Percentiles rank a stretch among this genome's conserved stretches.
Conservation (phyloP, 139 green algal species). For the Zygnema cylindricum region DNA sequence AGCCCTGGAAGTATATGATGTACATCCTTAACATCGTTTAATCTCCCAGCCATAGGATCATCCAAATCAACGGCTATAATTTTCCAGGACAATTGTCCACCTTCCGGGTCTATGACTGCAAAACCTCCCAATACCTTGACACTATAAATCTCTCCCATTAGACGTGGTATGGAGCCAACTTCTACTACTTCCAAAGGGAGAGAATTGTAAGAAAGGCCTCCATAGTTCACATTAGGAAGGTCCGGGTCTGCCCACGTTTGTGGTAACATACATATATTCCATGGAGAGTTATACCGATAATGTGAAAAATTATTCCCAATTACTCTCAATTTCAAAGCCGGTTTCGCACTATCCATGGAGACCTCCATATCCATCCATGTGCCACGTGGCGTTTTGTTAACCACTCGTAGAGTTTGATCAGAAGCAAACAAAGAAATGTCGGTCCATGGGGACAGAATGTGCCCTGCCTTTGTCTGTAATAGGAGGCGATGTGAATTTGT, state of each 20-base stretch:
- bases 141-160: conserved; percentile 26
- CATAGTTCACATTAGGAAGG: conserved; percentile 26
- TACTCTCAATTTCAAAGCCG: not conserved
- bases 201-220: conserved; percentile 1
- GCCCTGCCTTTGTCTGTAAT: not conserved
- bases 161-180: not conserved
- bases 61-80: conserved; percentile 8
- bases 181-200: conserved; percentile 3
- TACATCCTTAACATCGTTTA: conserved; percentile 16
- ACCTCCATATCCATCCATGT: not conserved
- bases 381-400: not conserved
- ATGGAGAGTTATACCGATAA: conserved; percentile 16
- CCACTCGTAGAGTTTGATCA: not conserved
- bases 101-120: not conserved
- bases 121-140: conserved; percentile 21
- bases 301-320: not conserved
- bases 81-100: conserved; percentile 16
- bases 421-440: not conserved
- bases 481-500: not conserved
- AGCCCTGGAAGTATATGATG: not conserved
- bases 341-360: not conserved
- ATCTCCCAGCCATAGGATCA: conserved; percentile 10
- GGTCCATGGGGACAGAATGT: not conserved
- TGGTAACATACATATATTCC: conserved; percentile 19
- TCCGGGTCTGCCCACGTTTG: conserved; percentile 26